Evolutionary conservation across 148 eudicot genomes (phyloP), one percentile per base, ranked within the genome.

Genomic region (Talinum fruticosum): DNA sequence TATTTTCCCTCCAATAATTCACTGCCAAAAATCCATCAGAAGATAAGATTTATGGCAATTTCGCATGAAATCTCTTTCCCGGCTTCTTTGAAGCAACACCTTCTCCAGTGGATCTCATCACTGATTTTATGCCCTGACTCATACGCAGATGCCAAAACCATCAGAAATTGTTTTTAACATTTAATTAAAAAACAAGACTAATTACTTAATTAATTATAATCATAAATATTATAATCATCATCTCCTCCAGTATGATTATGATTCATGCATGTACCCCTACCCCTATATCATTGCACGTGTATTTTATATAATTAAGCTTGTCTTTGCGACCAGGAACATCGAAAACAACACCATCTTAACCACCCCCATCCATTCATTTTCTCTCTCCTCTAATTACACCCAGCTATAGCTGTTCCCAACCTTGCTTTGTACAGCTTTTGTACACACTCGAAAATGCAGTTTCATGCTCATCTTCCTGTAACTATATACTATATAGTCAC

Each of bases 391-490:
- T 2, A 2, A 3, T 7, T 37, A 7, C 41, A 7, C 13, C 28
- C 2, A 34, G 32, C 24, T 28, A n/a, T 69, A 69, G 72, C 72
- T 69, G 75, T 69, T 59, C 59, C 64, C 72, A 81, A 65, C 83
- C 79, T 28, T 71, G 45, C 47, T 21, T 41, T 29, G 37, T 30
- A 3, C 53, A 10, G 26, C 24, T 69, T 35, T 8, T n/a, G 73
- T 24, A 68, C 71, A 68, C 36, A 19, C 7, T 35, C 8, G 4
- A 35, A 68, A 23, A 71, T 12, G 83, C 76, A 81, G 70, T 53
- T 76, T 71, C 83, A 65, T 71, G 30, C 76, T 76, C 70, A 69
- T 69, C 75, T 71, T 71, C 69, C 47, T 68, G 2, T 2, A 32
- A 12, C 1, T 29, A 64, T 59, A 59, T 5, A 21, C 24, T 10